A percentile compares a stretch with the other conserved stretches of the same genome.
phyloP scores from a whole-genome alignment of 768 basidiomycete species.

The Coprinopsis strossmayeri region DNA sequence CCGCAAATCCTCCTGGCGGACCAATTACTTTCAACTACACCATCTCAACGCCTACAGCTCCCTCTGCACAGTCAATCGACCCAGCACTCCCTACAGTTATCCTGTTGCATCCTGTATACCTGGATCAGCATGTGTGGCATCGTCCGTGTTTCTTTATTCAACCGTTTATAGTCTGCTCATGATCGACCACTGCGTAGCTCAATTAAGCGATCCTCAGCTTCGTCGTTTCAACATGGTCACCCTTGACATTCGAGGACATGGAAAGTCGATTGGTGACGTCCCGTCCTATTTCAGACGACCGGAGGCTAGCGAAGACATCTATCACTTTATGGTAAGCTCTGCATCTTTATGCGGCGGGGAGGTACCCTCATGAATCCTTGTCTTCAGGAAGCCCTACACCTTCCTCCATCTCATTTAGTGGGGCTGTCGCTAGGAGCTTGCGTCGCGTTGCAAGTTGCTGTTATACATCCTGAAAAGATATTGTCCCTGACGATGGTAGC shows the following conservation, averaged over 20 bases:
- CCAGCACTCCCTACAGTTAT: conserved; percentile 27
- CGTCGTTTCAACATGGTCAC: conserved; percentile 31
- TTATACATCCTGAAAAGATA: conserved; percentile 23
- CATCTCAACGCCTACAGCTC: conserved; percentile 29
- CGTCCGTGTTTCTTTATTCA: conserved; percentile 17
- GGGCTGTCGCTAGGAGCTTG: conserved; percentile 28
- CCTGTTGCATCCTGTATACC: conserved; percentile 29
- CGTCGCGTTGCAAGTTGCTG: conserved; percentile 27
- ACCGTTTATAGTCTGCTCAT: neutral
- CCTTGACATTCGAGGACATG: conserved; percentile 26
- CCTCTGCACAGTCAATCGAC: conserved; percentile 24
- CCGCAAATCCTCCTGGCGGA: conserved; percentile 22
- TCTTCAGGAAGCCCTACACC: conserved; percentile 22
- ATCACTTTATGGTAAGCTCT: conserved; percentile 24
- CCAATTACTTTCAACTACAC: conserved; percentile 24
- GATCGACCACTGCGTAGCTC: conserved; percentile 17
- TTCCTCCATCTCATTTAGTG: conserved; percentile 30
- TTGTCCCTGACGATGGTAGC: conserved; percentile 29
- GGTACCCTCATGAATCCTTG: neutral
- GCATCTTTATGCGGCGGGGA: neutral
- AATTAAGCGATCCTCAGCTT: conserved; percentile 27
- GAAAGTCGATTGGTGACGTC: conserved; percentile 20
- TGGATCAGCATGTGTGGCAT: conserved; percentile 26
- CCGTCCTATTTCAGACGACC: conserved; percentile 17
- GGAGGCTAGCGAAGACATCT: conserved; percentile 25